These are phyloP conservation scores for Tulasnella sp. DNA, from an alignment of 768 basidiomycete genomes.

Conservation along the genomic window DNA sequence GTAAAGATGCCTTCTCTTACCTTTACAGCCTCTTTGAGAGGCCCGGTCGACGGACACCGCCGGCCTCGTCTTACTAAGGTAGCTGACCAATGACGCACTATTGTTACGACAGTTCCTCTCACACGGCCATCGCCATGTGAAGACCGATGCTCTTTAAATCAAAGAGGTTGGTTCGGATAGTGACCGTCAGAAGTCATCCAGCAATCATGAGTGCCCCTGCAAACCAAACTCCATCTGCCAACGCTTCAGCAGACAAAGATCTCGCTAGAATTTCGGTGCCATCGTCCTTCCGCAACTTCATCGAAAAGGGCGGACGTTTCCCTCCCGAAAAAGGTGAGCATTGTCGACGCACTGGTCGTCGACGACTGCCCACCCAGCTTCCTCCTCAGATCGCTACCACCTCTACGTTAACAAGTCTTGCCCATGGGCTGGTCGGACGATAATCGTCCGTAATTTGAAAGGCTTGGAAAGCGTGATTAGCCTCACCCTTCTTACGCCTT, in stretches of 20 bases:
- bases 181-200: background rate
- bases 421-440: slow-evolving; percentile 90
- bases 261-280: background rate
- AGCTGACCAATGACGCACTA: background rate
- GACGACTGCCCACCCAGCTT: background rate
- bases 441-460: slow-evolving; percentile 88
- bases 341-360: background rate
- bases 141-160: background rate
- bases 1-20: background rate
- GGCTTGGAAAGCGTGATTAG: slow-evolving; percentile 82
- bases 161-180: background rate
- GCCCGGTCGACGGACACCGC: background rate
- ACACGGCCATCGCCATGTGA: background rate
- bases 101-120: background rate
- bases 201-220: background rate
- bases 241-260: background rate
- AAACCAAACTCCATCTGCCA: background rate
- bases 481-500: slow-evolving; percentile 82
- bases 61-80: background rate
- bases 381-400: background rate
- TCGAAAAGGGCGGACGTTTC: slow-evolving; percentile 41
- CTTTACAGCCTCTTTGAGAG: background rate
- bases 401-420: slow-evolving; percentile 45
- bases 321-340: slow-evolving; percentile 44
- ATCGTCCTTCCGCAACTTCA: slow-evolving; percentile 42